Evolutionary conservation across 2,329 filamentous ascomycete genomes (phyloP), one percentile per base, ranked within the genome.

Genomic region (Cordyceps cateniannulata): DNA sequence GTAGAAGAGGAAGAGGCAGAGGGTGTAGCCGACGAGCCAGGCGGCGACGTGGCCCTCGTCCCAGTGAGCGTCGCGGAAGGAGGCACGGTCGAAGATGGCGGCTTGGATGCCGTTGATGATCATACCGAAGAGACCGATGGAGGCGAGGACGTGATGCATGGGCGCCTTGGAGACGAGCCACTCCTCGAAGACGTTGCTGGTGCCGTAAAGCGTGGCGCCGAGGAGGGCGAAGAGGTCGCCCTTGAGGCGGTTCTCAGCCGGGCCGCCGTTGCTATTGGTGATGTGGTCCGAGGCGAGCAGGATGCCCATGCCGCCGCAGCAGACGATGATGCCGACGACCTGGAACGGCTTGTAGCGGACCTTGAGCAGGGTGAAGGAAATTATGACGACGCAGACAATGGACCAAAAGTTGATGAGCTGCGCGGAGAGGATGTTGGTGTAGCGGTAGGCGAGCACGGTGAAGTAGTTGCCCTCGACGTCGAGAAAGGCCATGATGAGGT

Each of bases 321-420:
- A 95, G 73, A 98, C 79, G 53, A 97, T 70, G 72, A 99, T 98
- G 60, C 95, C 95, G 35, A 84, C 67, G 68, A 96, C 85, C 79
- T 98, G 95, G 62, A 90, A 85, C 71, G 84, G 79, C 77, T 92
- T 91, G 81, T 99, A 99, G 69, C 95, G 90, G 49, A 99, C 95
- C 66, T 82, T 83, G 62, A 99, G 84, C 67, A 97, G 80, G 65
- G 87, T 66, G 76, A 96, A 93, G 29, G 91, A 96, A 65, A 97
- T 77, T 63, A 89, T 71, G 22, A 98, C 91, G 24, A 99, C 95
- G 64, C 93, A 87, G 55, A 96, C 90, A 66, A 99, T 98, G 67
- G 93, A 90, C 93, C 93, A 98, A 78, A 98, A 98, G 81, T 97
- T 97, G 77, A 99, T 91, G 57, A 99, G 83, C 80, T 98, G 93